These are phyloP conservation scores for Neurospora sp. DNA, from an alignment of 495 filamentous ascomycete genomes.

Conservation along the genomic window DNA sequence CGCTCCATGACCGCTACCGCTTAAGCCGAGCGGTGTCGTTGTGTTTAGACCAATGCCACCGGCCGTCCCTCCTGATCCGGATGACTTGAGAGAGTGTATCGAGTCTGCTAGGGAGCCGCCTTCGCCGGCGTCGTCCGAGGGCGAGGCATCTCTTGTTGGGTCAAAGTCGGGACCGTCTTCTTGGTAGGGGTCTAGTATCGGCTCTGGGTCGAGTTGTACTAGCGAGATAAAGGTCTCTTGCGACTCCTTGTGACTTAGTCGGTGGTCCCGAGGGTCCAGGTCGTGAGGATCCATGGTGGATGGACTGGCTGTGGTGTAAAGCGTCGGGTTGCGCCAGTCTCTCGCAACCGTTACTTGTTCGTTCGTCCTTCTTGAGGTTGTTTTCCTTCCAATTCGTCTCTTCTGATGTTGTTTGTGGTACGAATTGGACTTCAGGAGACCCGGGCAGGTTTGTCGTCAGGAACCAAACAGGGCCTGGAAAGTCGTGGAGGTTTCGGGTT, in stretches of 20 bases:
- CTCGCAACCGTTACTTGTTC: not conserved
- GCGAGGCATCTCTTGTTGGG: constrained; percentile 15
- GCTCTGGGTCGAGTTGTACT: constrained; percentile 70
- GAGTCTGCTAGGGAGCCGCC: constrained; percentile 13
- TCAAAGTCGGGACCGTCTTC: constrained; percentile 43
- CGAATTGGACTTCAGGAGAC: not conserved
- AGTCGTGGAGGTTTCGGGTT: not conserved
- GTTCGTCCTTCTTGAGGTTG: not conserved
- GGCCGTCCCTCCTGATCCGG: not conserved
- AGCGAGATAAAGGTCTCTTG: constrained; percentile 52
- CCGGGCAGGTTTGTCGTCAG: not conserved
- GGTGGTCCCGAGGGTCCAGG: constrained; percentile 9
- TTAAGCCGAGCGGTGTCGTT: constrained; percentile 42
- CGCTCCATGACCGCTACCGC: constrained; percentile 41
- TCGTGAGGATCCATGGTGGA: constrained; percentile 20
- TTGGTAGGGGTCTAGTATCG: constrained; percentile 40
- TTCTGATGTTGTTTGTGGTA: not conserved
- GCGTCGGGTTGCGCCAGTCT: not conserved
- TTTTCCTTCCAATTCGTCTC: not conserved
- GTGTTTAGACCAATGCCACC: not conserved
- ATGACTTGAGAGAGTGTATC: constrained; percentile 17
- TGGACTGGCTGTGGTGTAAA: not conserved
- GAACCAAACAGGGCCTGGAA: not conserved
- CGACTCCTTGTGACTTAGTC: constrained; percentile 23
- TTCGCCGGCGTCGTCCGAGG: not conserved